Evolutionary conservation across 2,329 filamentous ascomycete genomes (phyloP), one percentile per base, ranked within the genome.

Genomic region (Aspergillus sp.): DNA sequence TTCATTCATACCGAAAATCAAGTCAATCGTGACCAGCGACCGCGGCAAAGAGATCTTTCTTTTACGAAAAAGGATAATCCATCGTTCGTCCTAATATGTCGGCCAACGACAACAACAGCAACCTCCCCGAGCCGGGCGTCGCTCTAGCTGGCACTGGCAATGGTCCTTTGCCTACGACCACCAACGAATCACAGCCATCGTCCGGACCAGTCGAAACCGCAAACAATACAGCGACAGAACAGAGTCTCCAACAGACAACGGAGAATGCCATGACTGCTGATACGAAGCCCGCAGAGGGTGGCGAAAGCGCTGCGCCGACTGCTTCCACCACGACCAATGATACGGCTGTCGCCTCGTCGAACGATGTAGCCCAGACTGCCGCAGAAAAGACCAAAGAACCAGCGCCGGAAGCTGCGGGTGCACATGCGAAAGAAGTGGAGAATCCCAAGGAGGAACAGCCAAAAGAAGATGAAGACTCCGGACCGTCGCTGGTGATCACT

Each of bases 401-500:
- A n/a, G 52, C 53, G 7, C 56, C 60, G 44, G 53, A 49, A 44
- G 54, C 55, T n/a, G 57, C 59, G 6, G 62, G 61, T 13, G 52
- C 55, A n/a, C 54, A 60, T 3, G 56, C 56, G 25, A 69, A 71
- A 53, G 68, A 71, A 46, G 51, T 58, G 7, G 37, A 39, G 37
- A 5, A 9, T 22, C 37, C 37, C n/a, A 39, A 39, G 37, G 17
- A 39, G 7, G 37, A 39, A 39, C 15, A 39, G 37, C 25, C 25
- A 30, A 19, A 39, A 15, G 33, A 37, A 19, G 41, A 43, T 1
- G 68, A 71, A 51, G 61, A 67, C 48, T 49, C 58, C 25, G 68
- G 69, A 6, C 63, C 63, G 13, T 62, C 64, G 17, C 53, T 73
- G 47, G 57, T 62, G 32, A 94, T 97, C 57, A 94, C 88, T 45